Percentiles rank a stretch among this genome's conserved stretches.
Conservation (phyloP, 257 asterid genomes). For the Solanum tarijense region DNA sequence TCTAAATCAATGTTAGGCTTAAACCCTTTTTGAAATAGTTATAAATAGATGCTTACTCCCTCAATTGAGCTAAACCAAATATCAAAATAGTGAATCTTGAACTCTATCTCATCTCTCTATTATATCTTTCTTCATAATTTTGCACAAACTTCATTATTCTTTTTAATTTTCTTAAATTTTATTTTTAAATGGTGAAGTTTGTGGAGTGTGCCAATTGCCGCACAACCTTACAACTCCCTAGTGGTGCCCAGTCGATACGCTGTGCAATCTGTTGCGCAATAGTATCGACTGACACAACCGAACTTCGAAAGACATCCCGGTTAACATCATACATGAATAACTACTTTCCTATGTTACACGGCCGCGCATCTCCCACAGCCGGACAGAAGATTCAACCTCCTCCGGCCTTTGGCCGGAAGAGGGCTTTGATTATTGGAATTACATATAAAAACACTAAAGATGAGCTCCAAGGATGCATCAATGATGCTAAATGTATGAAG, state of each 20-base stretch:
- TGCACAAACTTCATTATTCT: background rate
- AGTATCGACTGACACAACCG: constrained; percentile 24
- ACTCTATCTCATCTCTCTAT: background rate
- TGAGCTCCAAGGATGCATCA: constrained; percentile 81
- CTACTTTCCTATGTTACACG: constrained; percentile 1
- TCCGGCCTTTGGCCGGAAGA: constrained; percentile 41
- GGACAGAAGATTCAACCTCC: constrained; percentile 5
- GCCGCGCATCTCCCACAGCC: constrained; percentile 4
- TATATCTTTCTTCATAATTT: background rate
- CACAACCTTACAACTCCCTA: constrained; percentile 70
- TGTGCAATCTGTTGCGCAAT: constrained; percentile 68
- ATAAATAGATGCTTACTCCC: background rate
- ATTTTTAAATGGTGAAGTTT: constrained; percentile 33
- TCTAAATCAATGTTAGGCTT: background rate
- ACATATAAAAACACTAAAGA: constrained; percentile 36
- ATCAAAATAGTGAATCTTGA: background rate
- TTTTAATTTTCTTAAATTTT: background rate
- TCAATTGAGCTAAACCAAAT: background rate
- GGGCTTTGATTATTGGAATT: constrained; percentile 79
- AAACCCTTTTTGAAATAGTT: background rate
- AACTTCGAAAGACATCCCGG: constrained; percentile 1
- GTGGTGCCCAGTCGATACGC: constrained; percentile 63
- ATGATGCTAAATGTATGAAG: constrained; percentile 85
- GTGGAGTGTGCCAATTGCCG: constrained; percentile 74
- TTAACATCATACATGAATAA: background rate